A percentile compares a stretch with the other conserved stretches of the same genome.
Evolutionary conservation across 2,329 filamentous ascomycete species (phyloP).

Genomic region (Xylariaceae sp.): DNA sequence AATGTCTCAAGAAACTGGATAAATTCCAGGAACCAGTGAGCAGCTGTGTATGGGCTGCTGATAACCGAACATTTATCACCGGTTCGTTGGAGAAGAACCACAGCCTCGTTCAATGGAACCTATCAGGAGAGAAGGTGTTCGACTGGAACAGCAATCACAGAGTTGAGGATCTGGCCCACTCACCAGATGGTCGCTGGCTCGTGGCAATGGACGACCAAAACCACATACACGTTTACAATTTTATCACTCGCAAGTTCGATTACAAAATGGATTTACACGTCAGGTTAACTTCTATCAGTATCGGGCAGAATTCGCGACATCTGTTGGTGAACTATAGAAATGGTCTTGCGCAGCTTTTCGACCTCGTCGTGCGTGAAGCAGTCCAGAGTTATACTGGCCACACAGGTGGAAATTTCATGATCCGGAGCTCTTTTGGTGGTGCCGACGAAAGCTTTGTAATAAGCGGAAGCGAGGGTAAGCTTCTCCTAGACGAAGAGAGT

Average conservation of each 20-base stretch:
- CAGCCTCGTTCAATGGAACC: conserved; percentile 72
- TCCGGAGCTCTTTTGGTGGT: conserved; percentile 83
- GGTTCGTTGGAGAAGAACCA: conserved; percentile 71
- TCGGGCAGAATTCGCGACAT: conserved; percentile 79
- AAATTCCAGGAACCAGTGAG: conserved; percentile 84
- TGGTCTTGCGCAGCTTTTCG: conserved; percentile 76
- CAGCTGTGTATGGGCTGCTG: conserved; percentile 84
- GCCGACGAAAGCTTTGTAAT: conserved; percentile 90
- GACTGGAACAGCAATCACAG: conserved; percentile 73
- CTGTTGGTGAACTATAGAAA: conserved; percentile 82
- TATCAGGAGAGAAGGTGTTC: conserved; percentile 62
- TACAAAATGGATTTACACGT: conserved; percentile 72
- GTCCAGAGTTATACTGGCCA: conserved; percentile 77
- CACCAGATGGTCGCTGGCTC: conserved; percentile 76
- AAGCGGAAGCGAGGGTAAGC: conserved; percentile 84
- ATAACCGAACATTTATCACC: conserved; percentile 77
- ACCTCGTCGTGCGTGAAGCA: conserved; percentile 72
- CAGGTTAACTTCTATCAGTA: conserved; percentile 75
- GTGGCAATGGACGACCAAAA: conserved; percentile 74
- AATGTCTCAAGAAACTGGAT: conserved; percentile 63
- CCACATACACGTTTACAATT: conserved; percentile 81
- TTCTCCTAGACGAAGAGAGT: neutral
- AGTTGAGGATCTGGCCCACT: conserved; percentile 84
- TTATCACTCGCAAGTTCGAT: conserved; percentile 71
- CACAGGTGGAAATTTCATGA: conserved; percentile 74